These are phyloP conservation scores for Ehretia macrophylla DNA, from an alignment of 257 asterid genomes.

Conservation along the genomic window DNA sequence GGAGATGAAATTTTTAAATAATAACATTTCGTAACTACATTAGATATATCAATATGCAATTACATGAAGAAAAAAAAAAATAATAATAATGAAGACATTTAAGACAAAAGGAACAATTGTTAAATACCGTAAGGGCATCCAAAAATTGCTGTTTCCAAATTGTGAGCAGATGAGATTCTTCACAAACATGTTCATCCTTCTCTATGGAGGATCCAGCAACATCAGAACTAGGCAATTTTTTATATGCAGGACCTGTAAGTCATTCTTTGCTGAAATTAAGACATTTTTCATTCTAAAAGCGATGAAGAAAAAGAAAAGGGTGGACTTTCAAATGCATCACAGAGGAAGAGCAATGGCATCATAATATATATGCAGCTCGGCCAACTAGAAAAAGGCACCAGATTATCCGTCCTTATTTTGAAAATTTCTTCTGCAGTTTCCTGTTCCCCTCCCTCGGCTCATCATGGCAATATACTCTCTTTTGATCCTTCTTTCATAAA, in stretches of 20 bases:
- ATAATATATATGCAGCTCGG: background rate
- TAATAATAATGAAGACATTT: slow-evolving; percentile 4
- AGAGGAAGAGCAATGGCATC: background rate
- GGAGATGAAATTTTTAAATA: too few relatives aligned
- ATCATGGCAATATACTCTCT: too few relatives aligned
- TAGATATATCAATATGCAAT: background rate
- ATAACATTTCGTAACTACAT: too few relatives aligned
- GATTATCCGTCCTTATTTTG: too few relatives aligned
- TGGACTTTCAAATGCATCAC: too few relatives aligned
- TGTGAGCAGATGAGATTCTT: slow-evolving; percentile 32
- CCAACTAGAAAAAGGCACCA: too few relatives aligned
- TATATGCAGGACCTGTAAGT: slow-evolving; percentile 36
- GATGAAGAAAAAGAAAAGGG: background rate
- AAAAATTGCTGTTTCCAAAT: slow-evolving; percentile 79
- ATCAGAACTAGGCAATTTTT: slow-evolving; percentile 36
- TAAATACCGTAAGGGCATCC: slow-evolving; percentile 57
- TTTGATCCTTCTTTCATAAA: too few relatives aligned
- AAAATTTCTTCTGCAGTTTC: too few relatives aligned
- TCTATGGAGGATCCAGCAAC: slow-evolving; percentile 35
- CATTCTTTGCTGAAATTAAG: background rate
- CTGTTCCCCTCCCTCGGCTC: too few relatives aligned
- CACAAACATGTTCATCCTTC: slow-evolving; percentile 19
- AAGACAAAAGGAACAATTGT: slow-evolving; percentile 1
- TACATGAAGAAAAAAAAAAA: background rate
- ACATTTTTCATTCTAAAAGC: background rate